Base-by-base conservation (phyloP, 169 alveolate species). In the Cryptosporidium ubiquitum region DNA sequence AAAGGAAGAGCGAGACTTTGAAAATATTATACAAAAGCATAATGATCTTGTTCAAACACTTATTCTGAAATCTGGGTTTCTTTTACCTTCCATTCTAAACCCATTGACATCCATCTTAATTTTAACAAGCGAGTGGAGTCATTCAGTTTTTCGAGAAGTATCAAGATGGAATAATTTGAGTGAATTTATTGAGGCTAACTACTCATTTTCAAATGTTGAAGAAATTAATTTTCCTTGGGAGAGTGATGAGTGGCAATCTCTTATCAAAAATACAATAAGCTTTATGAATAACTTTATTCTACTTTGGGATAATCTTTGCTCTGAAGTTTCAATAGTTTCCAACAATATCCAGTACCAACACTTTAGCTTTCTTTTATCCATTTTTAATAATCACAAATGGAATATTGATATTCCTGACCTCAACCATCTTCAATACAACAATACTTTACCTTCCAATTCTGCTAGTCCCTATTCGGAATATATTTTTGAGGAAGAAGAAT, bases 271-370 rank as follows among this genome's bases (percentile, higher is more conserved):
- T 7, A 74, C 86, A 3, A 37, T 55, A 12, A 52, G 20, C 18
- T 74, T 74, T 57, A 74, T 74, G 86, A 74, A 74, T 18, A 55
- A 52, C 29, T 74, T 74, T 58, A 26, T 52, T 29, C 37, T 74
- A 26, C 39, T 74, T 29, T 74, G 86, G 86, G 70, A 74, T 40
- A 58, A 23, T 23, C 58, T 74, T 26, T 74, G 86, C 49, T 52
- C 70, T 35, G 86, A 74, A 74, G 18, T 74, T 12, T 74, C 86
- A n/a, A 58, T 74, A 10, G 70, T 74, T 14, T 74, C 86, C 5
- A 52, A 37, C 37, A 74, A 58, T 40, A 74, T 74, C 29, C 86
- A 74, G 29, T 74, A 74, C 23, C 86, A 74, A 35, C 86, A 74
- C 60, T 57, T 74, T 18, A 39, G 70, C 26, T 35, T 31, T 74